phyloP scores from a whole-genome alignment of 2,329 filamentous ascomycete species.

The Verticillium nubilum region DNA sequence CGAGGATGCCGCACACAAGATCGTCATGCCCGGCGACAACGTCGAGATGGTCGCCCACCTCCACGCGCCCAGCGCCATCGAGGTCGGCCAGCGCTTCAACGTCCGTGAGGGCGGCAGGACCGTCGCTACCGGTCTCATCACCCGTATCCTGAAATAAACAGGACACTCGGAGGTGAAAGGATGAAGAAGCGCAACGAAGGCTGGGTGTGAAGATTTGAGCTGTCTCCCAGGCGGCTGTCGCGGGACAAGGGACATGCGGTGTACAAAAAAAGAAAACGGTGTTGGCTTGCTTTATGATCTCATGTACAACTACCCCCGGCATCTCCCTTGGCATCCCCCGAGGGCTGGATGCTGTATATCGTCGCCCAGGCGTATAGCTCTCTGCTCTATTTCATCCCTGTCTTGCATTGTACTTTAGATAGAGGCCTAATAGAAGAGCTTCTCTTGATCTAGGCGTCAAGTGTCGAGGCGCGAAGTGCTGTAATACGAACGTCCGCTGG shows the following conservation, averaged over 20 bases:
- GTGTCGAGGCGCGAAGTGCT: too few species aligned
- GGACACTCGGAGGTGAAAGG: background rate
- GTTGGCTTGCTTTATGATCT: conserved; percentile 13
- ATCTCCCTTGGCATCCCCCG: conserved; percentile 10
- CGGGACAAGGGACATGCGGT: background rate
- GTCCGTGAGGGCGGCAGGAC: conserved; percentile 93
- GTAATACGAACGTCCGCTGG: too few species aligned
- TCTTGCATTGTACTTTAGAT: conserved; percentile 31
- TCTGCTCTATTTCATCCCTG: conserved; percentile 36
- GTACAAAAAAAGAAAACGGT: conserved; percentile 10
- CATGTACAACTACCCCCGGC: conserved; percentile 16
- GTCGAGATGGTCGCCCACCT: conserved; percentile 92
- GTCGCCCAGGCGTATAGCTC: conserved; percentile 26
- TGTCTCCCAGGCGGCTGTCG: background rate
- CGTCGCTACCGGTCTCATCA: conserved; percentile 78
- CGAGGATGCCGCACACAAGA: conserved; percentile 65
- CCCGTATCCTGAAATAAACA: conserved; percentile 59
- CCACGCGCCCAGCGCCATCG: conserved; percentile 79
- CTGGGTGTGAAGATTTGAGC: background rate
- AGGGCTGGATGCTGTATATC: conserved; percentile 26
- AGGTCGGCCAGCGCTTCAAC: conserved; percentile 94
- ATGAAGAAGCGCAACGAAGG: background rate
- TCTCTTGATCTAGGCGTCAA: too few species aligned
- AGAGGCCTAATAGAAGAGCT: conserved; percentile 12
- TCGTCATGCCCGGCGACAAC: conserved; percentile 98